Evolutionary conservation across 371 early-diverging fungal species (phyloP).

Genomic region (Mucor plumbeus): DNA sequence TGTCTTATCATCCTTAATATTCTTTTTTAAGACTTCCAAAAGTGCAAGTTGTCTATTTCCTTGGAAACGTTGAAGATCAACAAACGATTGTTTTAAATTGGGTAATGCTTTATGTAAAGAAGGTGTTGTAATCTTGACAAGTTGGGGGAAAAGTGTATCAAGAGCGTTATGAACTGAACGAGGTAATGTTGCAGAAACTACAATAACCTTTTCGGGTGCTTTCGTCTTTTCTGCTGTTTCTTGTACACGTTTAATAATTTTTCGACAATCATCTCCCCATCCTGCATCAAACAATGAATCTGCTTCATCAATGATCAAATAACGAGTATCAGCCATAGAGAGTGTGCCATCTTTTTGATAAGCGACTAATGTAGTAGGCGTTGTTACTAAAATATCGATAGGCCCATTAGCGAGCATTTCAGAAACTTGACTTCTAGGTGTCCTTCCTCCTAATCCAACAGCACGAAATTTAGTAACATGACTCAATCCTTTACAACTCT

Average conservation of each 20-base stretch:
- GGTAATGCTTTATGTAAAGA: constrained; percentile 82
- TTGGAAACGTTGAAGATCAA: constrained; percentile 66
- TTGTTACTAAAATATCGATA: constrained; percentile 84
- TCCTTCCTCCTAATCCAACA: constrained; percentile 59
- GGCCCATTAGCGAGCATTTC: constrained; percentile 54
- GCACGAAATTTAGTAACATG: constrained; percentile 78
- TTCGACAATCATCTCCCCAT: constrained; percentile 70
- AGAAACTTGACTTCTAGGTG: constrained; percentile 43
- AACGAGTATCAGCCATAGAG: constrained; percentile 60
- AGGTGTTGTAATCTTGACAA: constrained; percentile 81
- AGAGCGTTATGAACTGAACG: constrained; percentile 71
- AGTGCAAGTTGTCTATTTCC: constrained; percentile 68
- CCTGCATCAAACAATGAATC: constrained; percentile 90
- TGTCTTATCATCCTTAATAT: constrained; percentile 59
- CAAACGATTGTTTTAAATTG: constrained; percentile 77
- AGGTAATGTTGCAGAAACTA: constrained; percentile 91
- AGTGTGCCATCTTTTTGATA: constrained; percentile 54
- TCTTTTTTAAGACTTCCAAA: constrained; percentile 77
- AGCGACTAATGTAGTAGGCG: constrained; percentile 68
- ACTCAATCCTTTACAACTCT: constrained; percentile 66
- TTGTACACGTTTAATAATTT: constrained; percentile 31
- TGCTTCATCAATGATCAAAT: constrained; percentile 91
- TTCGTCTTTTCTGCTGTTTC: constrained; percentile 19
- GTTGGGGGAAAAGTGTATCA: constrained; percentile 57
- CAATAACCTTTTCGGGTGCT: constrained; percentile 41